A percentile compares a stretch with the other conserved stretches of the same genome.
phyloP scores from a whole-genome alignment of 1,284 basidiomycete species.

The Neonothopanus nambi region DNA sequence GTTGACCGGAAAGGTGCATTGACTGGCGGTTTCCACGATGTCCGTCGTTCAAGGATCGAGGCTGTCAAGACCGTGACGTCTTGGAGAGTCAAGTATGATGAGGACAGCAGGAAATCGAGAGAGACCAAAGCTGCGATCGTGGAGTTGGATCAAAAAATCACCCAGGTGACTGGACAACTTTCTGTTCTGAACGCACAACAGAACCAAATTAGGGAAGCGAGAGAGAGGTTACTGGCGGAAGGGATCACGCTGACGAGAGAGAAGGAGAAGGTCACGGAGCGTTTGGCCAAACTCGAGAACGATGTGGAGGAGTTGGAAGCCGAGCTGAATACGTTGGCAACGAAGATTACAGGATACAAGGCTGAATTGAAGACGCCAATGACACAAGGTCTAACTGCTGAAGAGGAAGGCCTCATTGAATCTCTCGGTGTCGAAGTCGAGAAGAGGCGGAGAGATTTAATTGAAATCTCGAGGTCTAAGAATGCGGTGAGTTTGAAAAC shows the following conservation, averaged over 20 bases:
- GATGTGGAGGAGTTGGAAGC: constrained; percentile 73
- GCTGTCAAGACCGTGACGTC: constrained; percentile 77
- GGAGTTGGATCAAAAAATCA: constrained; percentile 87
- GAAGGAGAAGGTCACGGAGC: constrained; percentile 66
- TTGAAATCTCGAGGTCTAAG: constrained; percentile 69
- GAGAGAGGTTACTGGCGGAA: constrained; percentile 71
- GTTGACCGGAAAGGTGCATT: constrained; percentile 95
- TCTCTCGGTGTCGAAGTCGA: constrained; percentile 79
- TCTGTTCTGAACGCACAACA: constrained; percentile 74
- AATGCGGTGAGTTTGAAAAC: constrained; percentile 59
- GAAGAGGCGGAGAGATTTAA: constrained; percentile 65
- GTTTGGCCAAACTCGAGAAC: constrained; percentile 67
- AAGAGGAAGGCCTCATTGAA: constrained; percentile 74
- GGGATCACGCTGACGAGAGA: constrained; percentile 64
- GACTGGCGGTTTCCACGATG: constrained; percentile 95
- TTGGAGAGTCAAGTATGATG: constrained; percentile 76
- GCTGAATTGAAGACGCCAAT: constrained; percentile 80
- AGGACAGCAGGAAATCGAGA: constrained; percentile 62
- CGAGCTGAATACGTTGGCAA: constrained; percentile 62
- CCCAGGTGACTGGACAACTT: constrained; percentile 72
- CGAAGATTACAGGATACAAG: constrained; percentile 64
- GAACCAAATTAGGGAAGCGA: constrained; percentile 67
- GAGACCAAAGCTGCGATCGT: constrained; percentile 76
- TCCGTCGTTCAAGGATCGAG: constrained; percentile 88
- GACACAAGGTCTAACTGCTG: constrained; percentile 68